Conservation (phyloP, 441 rosid genomes). For the Croton setiger region DNA sequence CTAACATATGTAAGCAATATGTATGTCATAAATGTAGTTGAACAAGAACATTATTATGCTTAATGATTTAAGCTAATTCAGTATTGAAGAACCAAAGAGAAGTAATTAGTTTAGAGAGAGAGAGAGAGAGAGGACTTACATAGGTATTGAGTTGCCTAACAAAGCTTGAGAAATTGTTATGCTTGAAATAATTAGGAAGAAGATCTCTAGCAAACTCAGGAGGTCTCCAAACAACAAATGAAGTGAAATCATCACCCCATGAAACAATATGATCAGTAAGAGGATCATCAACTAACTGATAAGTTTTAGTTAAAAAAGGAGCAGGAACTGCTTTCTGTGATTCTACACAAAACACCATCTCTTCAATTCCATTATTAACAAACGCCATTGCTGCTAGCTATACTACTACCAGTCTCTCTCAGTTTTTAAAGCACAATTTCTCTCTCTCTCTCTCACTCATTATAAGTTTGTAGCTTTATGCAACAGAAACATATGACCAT, state of each 20-base stretch:
- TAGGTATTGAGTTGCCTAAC: slow-evolving; percentile 88
- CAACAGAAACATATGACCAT: slow-evolving; percentile 40
- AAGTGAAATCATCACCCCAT: slow-evolving; percentile 82
- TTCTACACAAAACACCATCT: slow-evolving; percentile 57
- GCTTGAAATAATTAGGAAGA: slow-evolving; percentile 87
- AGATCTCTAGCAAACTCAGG: slow-evolving; percentile 87
- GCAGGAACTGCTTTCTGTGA: slow-evolving; percentile 76
- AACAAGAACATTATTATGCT: neutral
- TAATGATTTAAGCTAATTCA: too few species aligned
- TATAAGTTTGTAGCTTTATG: slow-evolving; percentile 31
- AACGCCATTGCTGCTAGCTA: slow-evolving; percentile 28
- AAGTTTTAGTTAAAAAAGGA: slow-evolving; percentile 79
- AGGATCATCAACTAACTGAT: slow-evolving; percentile 83
- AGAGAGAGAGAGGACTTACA: slow-evolving; percentile 32
- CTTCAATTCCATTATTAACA: slow-evolving; percentile 26
- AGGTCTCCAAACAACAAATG: slow-evolving; percentile 88
- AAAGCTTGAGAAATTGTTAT: slow-evolving; percentile 87
- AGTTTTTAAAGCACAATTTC: slow-evolving; percentile 11
- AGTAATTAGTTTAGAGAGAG: too few species aligned
- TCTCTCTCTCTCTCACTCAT: slow-evolving; percentile 25
- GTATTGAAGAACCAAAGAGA: too few species aligned
- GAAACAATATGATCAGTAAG: slow-evolving; percentile 80
- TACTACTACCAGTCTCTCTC: neutral
- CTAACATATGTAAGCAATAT: neutral
- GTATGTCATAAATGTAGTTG: neutral